These are phyloP conservation scores for Hypoxylon perforatum DNA, from an alignment of 495 filamentous ascomycete species.

Conservation along the genomic window DNA sequence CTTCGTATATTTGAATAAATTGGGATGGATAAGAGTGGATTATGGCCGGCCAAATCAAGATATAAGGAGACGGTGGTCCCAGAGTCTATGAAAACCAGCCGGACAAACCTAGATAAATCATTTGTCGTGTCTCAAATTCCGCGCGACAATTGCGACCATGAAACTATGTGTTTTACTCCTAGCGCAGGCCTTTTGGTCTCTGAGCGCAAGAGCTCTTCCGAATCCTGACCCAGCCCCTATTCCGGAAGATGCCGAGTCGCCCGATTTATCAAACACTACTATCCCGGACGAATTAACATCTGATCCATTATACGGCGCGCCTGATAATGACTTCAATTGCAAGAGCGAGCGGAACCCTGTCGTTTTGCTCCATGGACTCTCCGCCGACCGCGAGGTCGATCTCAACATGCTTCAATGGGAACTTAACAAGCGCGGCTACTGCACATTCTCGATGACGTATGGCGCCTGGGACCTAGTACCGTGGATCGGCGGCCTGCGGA, in stretches of 20 bases:
- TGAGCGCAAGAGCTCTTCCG: slow-evolving; percentile 21
- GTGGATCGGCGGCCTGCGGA: slow-evolving; percentile 58
- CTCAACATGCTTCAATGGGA: slow-evolving; percentile 63
- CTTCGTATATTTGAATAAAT: neutral
- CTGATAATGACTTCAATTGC: slow-evolving; percentile 45
- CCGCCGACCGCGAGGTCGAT: slow-evolving; percentile 63
- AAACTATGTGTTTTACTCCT: slow-evolving; percentile 4
- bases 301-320: slow-evolving; percentile 42
- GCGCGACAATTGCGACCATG: slow-evolving; percentile 7
- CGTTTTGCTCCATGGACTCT: slow-evolving; percentile 64
- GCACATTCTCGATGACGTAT: slow-evolving; percentile 64
- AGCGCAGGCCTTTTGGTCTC: slow-evolving; percentile 8
- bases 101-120: neutral
- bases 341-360: slow-evolving; percentile 57
- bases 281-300: slow-evolving; percentile 31
- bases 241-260: neutral
- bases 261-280: slow-evolving; percentile 20
- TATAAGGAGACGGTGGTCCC: slow-evolving; percentile 6
- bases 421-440: slow-evolving; percentile 62
- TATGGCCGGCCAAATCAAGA: neutral
- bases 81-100: neutral
- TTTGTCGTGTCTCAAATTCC: neutral
- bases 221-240: slow-evolving; percentile 9
- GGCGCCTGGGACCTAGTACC: slow-evolving; percentile 60
- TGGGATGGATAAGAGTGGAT: neutral